phyloP scores from a whole-genome alignment of 805 yeast species.

The Metschnikowia noctiluminum region DNA sequence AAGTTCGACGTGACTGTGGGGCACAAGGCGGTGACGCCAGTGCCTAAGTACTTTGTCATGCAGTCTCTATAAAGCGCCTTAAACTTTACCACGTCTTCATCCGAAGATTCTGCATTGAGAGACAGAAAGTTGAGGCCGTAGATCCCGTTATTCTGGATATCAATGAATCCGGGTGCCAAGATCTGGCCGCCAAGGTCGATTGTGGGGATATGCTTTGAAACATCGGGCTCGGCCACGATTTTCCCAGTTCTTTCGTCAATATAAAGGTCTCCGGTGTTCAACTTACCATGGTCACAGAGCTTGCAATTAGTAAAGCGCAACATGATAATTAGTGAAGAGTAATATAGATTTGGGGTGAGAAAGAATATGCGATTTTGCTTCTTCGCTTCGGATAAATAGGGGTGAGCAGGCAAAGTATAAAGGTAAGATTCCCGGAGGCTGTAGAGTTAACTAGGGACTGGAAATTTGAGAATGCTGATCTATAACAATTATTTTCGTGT shows the following conservation, averaged over 20 bases:
- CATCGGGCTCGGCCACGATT: constrained; percentile 31
- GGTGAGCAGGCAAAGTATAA: no score
- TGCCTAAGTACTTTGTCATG: constrained; percentile 43
- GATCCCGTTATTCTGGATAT: constrained; percentile 56
- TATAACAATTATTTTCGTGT: no score
- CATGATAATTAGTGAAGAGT: not conserved
- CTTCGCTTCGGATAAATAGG: no score
- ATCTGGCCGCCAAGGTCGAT: constrained; percentile 47
- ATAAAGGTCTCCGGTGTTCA: constrained; percentile 38
- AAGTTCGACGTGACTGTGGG: constrained; percentile 55
- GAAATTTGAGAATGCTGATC: no score
- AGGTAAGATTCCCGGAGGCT: no score
- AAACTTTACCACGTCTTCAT: constrained; percentile 30
- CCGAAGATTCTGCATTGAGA: constrained; percentile 28
- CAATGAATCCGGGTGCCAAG: constrained; percentile 54
- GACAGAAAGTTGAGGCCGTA: constrained; percentile 53
- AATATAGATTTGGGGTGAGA: no score
- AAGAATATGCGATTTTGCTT: no score
- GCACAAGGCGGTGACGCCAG: constrained; percentile 55
- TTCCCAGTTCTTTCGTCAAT: constrained; percentile 41
- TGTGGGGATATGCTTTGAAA: constrained; percentile 15
- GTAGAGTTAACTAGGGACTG: no score
- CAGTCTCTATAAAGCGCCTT: constrained; percentile 38
- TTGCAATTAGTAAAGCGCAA: constrained; percentile 41
- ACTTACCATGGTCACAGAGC: constrained; percentile 40